These are phyloP conservation scores for Colletotrichum sp. DNA, from an alignment of 2,329 filamentous ascomycete species.

Conservation along the genomic window DNA sequence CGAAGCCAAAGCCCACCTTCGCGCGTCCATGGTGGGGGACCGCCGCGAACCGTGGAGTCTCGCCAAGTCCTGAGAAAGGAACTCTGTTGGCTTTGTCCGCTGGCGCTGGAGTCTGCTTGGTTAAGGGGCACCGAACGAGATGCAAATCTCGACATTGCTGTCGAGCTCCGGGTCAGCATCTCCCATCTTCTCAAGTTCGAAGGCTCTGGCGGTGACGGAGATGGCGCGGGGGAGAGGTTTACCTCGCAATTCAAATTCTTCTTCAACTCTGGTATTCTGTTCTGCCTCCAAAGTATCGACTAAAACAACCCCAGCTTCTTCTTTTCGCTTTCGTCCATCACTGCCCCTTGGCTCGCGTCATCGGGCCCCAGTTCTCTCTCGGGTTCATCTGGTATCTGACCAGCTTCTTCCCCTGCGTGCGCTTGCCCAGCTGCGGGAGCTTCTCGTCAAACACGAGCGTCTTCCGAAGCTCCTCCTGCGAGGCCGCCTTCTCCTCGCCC, in stretches of 20 bases:
- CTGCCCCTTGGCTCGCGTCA: conserved; percentile 62
- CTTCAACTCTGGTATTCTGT: not conserved
- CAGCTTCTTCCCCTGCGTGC: conserved; percentile 69
- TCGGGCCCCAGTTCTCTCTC: conserved; percentile 90
- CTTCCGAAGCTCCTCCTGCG: conserved; percentile 54
- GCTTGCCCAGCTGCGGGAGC: conserved; percentile 76
- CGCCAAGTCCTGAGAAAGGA: not conserved
- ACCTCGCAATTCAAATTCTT: not conserved
- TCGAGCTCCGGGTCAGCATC: not conserved
- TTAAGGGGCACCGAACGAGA: not conserved
- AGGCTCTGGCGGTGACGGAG: not conserved
- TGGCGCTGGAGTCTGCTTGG: not conserved
- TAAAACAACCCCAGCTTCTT: conserved; percentile 29
- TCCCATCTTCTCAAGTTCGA: not conserved
- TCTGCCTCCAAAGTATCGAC: not conserved
- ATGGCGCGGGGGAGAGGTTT: not conserved
- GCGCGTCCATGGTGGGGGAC: not conserved
- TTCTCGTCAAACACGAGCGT: conserved; percentile 75
- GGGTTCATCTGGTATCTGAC: conserved; percentile 92
- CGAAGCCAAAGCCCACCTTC: not conserved
- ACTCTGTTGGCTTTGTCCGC: not conserved
- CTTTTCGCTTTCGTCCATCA: conserved; percentile 69
- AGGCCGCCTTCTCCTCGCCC: conserved; percentile 14
- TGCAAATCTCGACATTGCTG: not conserved
- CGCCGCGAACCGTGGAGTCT: not conserved